phyloP scores from a whole-genome alignment of 495 filamentous ascomycete genomes.

The Daldinia concentrica region DNA sequence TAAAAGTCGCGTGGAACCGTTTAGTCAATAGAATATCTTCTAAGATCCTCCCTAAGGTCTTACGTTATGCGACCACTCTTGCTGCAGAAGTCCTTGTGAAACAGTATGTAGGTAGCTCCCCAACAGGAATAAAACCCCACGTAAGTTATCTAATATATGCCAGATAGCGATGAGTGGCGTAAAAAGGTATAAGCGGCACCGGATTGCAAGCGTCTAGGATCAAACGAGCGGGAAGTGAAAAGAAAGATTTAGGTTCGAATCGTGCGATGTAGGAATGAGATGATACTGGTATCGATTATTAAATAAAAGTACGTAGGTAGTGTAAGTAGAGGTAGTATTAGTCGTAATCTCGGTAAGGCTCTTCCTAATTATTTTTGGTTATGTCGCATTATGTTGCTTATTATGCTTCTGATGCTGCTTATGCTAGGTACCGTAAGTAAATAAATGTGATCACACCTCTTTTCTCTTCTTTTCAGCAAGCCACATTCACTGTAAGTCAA shows the following conservation, averaged over 20 bases:
- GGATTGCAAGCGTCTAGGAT: neutral
- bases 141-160: constrained; percentile 5
- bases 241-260: neutral
- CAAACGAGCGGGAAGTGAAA: neutral
- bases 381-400: neutral
- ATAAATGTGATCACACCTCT: constrained; percentile 2
- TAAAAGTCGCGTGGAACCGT: constrained; percentile 30
- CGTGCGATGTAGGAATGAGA: constrained; percentile 9
- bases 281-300: constrained; percentile 5
- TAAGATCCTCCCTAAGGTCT: neutral
- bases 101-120: constrained; percentile 1
- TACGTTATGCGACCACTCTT: constrained; percentile 9
- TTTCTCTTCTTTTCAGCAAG: constrained; percentile 13
- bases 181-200: constrained; percentile 2
- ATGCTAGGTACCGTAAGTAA: neutral
- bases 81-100: constrained; percentile 1
- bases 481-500: neutral
- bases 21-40: neutral
- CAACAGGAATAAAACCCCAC: constrained; percentile 7
- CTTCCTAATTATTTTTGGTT: neutral
- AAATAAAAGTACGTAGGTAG: constrained; percentile 1
- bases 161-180: neutral
- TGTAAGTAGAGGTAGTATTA: constrained; percentile 5
- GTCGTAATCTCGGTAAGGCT: constrained; percentile 15
- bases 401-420: neutral